A percentile compares a stretch with the other conserved stretches of the same genome.
Evolutionary conservation across 2,329 filamentous ascomycete species (phyloP).

Genomic region (Pyrenophora teres): DNA sequence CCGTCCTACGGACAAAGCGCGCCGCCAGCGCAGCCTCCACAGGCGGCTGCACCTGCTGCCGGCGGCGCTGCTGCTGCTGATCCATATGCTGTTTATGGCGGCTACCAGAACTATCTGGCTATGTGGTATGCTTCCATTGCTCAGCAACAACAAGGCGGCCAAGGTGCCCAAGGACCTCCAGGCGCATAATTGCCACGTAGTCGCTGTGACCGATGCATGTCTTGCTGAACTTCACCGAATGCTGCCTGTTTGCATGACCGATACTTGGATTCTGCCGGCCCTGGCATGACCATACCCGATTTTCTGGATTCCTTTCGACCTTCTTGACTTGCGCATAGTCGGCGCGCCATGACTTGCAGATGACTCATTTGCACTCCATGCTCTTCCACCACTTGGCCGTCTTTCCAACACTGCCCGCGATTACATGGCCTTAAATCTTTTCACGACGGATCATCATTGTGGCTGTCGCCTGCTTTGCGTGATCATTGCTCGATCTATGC

Average conservation of each 20-base stretch:
- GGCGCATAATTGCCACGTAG: constrained; percentile 41
- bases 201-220: constrained; percentile 43
- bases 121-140: constrained; percentile 78
- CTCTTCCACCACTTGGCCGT: constrained; percentile 6
- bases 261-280: constrained; percentile 33
- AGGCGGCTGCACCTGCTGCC: constrained; percentile 43
- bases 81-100: constrained; percentile 77
- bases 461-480: constrained; percentile 19
- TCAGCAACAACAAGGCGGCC: constrained; percentile 52
- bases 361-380: constrained; percentile 29
- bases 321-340: constrained; percentile 28
- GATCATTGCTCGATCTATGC: constrained; percentile 18
- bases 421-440: constrained; percentile 7
- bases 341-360: constrained; percentile 21
- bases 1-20: constrained; percentile 44
- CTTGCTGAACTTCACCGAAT: constrained; percentile 44
- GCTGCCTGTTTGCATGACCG: constrained; percentile 47
- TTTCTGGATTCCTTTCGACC: constrained; percentile 24
- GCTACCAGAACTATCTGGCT: constrained; percentile 78
- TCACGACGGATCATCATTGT: constrained; percentile 2
- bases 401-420: constrained; percentile 6
- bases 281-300: constrained; percentile 31
- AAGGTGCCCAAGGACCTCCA: constrained; percentile 39
- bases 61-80: constrained; percentile 56
- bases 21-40: constrained; percentile 33